Evolutionary conservation across 1,139 yeast genomes (phyloP), one percentile per base, ranked within the genome.

Genomic region (Debaryomyces sp.): DNA sequence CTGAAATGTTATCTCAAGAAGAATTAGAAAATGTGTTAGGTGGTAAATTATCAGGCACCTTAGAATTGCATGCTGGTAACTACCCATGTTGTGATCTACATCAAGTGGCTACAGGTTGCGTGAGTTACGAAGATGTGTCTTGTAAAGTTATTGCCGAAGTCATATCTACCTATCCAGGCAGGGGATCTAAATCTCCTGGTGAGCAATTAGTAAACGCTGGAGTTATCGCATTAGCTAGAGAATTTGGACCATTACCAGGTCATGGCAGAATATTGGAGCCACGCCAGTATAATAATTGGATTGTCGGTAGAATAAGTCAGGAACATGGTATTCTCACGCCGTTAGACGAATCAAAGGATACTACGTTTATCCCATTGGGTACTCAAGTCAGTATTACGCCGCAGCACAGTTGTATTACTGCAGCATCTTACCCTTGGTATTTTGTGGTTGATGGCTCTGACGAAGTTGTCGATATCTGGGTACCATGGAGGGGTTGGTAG

Each of bases 51-150:
- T 57, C 65, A 22, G 87, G 85, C 4, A 63, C 63, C 1, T 67
- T 88, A 45, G 96, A 88, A 57, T 64, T 88, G 17, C 96, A 88
- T 62, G 94, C 94, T 13, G 96, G 96, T 12, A 87, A 87, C 61
- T 87, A 85, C 59, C 78, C 86, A 3, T 79, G 85, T 57, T 82
- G 87, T 59, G 95, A 88, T 62, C 68, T 87, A 50, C 96, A 88
- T 59, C 95, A 88, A 62, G 77, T 83, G 17, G 78, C 89, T 8
- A 87, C 95, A 0, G 81, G 81, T 0, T 81, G 87, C 55, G 74
- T 85, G 26, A 52, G 62, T 2, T 62, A 64, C 26, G 68, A 71
- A 1, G 71, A 78, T 46, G 78, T 87, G 17, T 79, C 95, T 0
- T 71, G 84, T 35, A 68, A 69, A 12, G 84, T 87, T 3, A 59